Evolutionary conservation across 352 stramenopile genomes (phyloP).

Genomic region (Phytophthora sansomeana): DNA sequence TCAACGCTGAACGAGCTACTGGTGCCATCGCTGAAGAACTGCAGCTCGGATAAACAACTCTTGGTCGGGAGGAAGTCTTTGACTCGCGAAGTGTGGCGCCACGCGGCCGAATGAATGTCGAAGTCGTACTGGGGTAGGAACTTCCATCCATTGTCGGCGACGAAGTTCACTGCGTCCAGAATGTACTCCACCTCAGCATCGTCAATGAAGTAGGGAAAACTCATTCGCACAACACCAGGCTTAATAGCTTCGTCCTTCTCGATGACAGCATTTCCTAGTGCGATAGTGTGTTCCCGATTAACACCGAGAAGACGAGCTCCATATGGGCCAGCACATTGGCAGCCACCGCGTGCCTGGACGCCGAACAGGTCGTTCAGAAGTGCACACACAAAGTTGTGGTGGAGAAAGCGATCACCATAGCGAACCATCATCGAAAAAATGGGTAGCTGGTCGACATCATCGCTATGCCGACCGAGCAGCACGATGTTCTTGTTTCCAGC

Average conservation of each 20-base stretch:
- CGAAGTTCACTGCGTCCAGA: conserved; percentile 91
- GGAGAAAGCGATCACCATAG: conserved; percentile 92
- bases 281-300: conserved; percentile 62
- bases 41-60: conserved; percentile 28
- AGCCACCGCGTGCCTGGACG: conserved; percentile 77
- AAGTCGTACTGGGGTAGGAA: conserved; percentile 96
- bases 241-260: conserved; percentile 93
- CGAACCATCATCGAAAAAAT: conserved; percentile 96
- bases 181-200: conserved; percentile 94
- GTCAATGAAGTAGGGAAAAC: conserved; percentile 89
- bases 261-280: conserved; percentile 87
- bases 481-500: conserved; percentile 73
- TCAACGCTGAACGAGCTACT: conserved; percentile 15
- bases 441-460: conserved; percentile 69
- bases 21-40: conserved; percentile 28
- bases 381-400: conserved; percentile 98
- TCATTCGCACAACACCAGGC: conserved; percentile 95
- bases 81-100: conserved; percentile 60
- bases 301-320: conserved; percentile 93
- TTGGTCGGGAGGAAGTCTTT: conserved; percentile 12
- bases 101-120: conserved; percentile 94
- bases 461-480: conserved; percentile 78
- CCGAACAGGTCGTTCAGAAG: conserved; percentile 99
- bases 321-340: conserved; percentile 94
- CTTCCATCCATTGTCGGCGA: conserved; percentile 92